Percentiles rank a stretch among this genome's conserved stretches.
Conservation (phyloP, 306 rosid genomes). For the Cicer arietinum region DNA sequence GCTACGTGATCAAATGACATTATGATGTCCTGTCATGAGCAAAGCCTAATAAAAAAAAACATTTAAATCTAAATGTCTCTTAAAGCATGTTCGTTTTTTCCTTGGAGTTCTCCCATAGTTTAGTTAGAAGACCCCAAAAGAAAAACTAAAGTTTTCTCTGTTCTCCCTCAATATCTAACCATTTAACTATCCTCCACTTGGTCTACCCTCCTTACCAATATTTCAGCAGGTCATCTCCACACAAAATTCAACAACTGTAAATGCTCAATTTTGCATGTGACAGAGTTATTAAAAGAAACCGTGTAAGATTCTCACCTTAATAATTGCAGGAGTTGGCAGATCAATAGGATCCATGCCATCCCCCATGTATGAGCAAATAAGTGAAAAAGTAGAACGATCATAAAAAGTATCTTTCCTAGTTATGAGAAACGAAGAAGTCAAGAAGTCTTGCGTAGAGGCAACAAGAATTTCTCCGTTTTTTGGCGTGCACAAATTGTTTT, state of each 20-base stretch:
- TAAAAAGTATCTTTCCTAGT: conserved; percentile 94
- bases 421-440: conserved; percentile 92
- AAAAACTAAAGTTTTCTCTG: background rate
- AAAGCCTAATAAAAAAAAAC: background rate
- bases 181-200: background rate
- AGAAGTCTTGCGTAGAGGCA: conserved; percentile 97
- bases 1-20: background rate
- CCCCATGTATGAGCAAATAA: conserved; percentile 90
- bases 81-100: background rate
- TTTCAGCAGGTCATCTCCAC: background rate
- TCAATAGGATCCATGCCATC: conserved; percentile 83
- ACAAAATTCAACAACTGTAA: conserved; percentile 25
- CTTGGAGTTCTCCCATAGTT: background rate
- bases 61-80: background rate
- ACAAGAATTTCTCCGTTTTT: conserved; percentile 97
- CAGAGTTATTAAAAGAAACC: conserved; percentile 5
- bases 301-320: conserved; percentile 64
- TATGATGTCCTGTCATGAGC: background rate
- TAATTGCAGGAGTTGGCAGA: conserved; percentile 90
- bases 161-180: background rate
- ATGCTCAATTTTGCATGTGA: conserved; percentile 6
- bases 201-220: conserved; percentile 5
- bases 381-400: conserved; percentile 89
- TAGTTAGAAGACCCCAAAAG: background rate
- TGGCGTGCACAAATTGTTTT: conserved; percentile 95